Conservation (phyloP, 306 rosid genomes). For the Malus fusca region DNA sequence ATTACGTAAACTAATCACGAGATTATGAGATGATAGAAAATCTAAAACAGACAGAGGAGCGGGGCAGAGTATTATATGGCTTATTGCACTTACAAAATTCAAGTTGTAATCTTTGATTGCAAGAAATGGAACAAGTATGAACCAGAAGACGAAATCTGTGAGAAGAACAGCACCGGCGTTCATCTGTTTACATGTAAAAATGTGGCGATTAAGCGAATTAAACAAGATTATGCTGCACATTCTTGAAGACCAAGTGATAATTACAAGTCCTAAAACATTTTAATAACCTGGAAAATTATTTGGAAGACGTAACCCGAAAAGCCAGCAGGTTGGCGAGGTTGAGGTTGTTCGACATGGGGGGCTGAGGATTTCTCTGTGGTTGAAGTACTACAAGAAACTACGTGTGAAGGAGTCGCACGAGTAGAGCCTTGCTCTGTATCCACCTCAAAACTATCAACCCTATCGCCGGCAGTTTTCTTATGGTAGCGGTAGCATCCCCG, state of each 20-base stretch:
- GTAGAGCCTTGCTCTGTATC: conserved; percentile 60
- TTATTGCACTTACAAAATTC: conserved; percentile 57
- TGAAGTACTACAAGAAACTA: conserved; percentile 22
- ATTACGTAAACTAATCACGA: not conserved
- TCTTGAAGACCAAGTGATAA: not conserved
- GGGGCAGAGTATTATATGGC: not conserved
- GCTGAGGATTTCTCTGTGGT: conserved; percentile 29
- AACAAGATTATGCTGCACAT: not conserved
- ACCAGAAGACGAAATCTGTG: conserved; percentile 93
- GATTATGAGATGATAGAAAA: not conserved
- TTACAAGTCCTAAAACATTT: not conserved
- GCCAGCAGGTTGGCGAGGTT: conserved; percentile 61
- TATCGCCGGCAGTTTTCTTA: conserved; percentile 72
- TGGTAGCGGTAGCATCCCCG: conserved; percentile 73
- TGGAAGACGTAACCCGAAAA: conserved; percentile 71
- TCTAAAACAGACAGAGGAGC: not conserved
- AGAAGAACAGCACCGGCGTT: conserved; percentile 92
- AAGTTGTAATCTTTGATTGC: conserved; percentile 68
- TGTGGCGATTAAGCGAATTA: not conserved
- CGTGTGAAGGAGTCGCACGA: conserved; percentile 23
- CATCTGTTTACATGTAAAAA: conserved; percentile 47
- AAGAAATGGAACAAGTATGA: conserved; percentile 76
- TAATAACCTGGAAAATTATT: conserved; percentile 79
- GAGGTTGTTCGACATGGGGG: conserved; percentile 27
- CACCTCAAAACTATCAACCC: conserved; percentile 63